Conservation (phyloP, 305 asterid species). For the Petunia hybrid region DNA sequence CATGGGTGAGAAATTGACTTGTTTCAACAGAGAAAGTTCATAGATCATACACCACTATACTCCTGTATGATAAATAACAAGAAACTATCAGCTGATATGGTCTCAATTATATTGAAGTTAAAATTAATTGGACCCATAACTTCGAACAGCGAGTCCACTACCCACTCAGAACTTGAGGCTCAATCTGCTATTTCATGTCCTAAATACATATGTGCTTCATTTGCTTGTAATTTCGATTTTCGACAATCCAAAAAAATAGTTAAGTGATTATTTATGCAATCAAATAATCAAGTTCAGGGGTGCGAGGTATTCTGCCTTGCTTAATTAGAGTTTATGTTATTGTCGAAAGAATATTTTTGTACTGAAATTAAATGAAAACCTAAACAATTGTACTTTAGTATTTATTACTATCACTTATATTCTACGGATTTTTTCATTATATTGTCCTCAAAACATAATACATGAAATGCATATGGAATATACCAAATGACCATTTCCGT, state of each 20-base stretch:
- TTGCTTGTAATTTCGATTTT: background rate
- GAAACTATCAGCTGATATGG: background rate
- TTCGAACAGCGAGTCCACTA: background rate
- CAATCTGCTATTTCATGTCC: background rate
- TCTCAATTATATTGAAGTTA: background rate
- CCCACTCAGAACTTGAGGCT: background rate
- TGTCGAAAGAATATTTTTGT: too few relatives aligned
- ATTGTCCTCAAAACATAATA: too few relatives aligned
- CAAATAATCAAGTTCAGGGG: too few relatives aligned
- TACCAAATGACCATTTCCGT: too few relatives aligned
- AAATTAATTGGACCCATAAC: background rate
- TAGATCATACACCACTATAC: background rate
- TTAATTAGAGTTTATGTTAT: too few relatives aligned
- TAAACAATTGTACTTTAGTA: too few relatives aligned
- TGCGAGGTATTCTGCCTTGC: too few relatives aligned
- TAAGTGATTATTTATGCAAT: too few relatives aligned
- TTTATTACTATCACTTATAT: too few relatives aligned
- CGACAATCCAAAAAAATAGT: background rate
- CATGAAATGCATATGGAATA: too few relatives aligned
- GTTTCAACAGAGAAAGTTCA: conserved; percentile 1
- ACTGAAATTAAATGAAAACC: too few relatives aligned
- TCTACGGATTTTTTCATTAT: too few relatives aligned
- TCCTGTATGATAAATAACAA: background rate
- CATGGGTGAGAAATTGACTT: background rate
- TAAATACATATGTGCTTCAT: background rate